phyloP scores from a whole-genome alignment of 345 rosid genomes.

The Populus euphratica region DNA sequence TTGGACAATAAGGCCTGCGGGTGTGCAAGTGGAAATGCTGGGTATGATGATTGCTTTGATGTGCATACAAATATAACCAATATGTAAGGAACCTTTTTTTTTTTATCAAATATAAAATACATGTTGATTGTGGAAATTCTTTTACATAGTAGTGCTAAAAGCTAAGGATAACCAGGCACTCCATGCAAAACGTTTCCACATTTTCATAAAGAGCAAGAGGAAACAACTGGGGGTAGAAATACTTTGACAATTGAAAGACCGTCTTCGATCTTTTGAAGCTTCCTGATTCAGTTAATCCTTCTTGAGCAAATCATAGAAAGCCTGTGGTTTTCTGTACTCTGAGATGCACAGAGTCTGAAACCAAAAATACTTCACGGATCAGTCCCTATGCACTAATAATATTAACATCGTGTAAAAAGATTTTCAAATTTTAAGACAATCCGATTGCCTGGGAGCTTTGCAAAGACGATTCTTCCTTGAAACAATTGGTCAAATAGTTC shows the following conservation, averaged over 20 bases:
- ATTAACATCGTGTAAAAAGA: not conserved
- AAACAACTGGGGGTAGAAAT: not conserved
- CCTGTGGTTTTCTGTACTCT: conserved; percentile 44
- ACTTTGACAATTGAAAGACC: not conserved
- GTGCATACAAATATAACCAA: not conserved
- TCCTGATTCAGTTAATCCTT: conserved; percentile 6
- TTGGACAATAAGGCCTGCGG: too few species aligned
- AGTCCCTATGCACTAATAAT: not conserved
- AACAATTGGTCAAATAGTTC: not conserved
- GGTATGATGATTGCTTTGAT: too few species aligned
- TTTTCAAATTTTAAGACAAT: not conserved
- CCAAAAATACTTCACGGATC: not conserved
- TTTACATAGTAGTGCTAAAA: not conserved
- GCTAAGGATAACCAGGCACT: not conserved
- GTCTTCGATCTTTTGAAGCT: not conserved
- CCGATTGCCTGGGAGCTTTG: not conserved
- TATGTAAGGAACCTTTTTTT: not conserved
- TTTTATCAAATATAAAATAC: not conserved
- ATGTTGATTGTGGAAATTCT: not conserved
- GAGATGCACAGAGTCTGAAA: conserved; percentile 40
- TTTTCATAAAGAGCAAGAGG: not conserved
- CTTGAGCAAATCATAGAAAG: conserved; percentile 49
- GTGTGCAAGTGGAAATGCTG: too few species aligned
- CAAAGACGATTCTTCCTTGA: not conserved
- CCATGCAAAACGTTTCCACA: not conserved